Base-by-base conservation (phyloP, 2,329 filamentous ascomycete species). In the Shiraia sp. region DNA sequence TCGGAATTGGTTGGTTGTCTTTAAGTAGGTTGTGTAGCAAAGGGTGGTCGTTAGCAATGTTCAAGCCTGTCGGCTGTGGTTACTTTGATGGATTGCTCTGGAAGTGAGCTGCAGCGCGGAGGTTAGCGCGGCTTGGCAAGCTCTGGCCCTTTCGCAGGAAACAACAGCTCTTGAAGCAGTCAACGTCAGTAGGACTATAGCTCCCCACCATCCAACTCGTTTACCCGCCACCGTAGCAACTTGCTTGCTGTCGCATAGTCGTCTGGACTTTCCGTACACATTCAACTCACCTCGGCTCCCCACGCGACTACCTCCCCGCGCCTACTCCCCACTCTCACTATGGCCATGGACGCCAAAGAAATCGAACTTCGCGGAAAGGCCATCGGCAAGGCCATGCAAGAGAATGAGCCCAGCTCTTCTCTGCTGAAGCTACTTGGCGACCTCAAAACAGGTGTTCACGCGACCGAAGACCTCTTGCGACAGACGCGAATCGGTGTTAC, bases 401-500 rank as follows among this genome's bases (percentile, higher is more conserved):
- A 84, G 42, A 88, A 88, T 63, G 88, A 95, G 61, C 83, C 90
- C 4, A 65, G 88, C 17, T 72, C 84, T 28, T 86, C 82, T 47
- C 80, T 95, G 36, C 75, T 95, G 40, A 77, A 80, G 37, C 78
- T 97, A 48, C 76, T 99, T 38, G 84, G 86, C 59, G 82, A 85
- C 36, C 78, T 97, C 27, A 88, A 92, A 73, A 85, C 85, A 61
- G 87, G 88, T 49, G 85, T 92, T 25, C 80, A 82, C 32, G 88
- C 91, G 8, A 93, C 88, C 2, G 93, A 99, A 72, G 90, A 96
- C 57, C 81, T 96, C 57, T 77, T 99, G 53, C 85, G 92, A 63
- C 87, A 87, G 29, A 97, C 92, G n/a, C 88, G 87, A 58, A 92
- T 95, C 36, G 93, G 93, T 58, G 86, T 96, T 53, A 83, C 87